A percentile compares a stretch with the other conserved stretches of the same genome.
Conservation (phyloP, 164 flowering plant species). For the Nelumbo lutea region DNA sequence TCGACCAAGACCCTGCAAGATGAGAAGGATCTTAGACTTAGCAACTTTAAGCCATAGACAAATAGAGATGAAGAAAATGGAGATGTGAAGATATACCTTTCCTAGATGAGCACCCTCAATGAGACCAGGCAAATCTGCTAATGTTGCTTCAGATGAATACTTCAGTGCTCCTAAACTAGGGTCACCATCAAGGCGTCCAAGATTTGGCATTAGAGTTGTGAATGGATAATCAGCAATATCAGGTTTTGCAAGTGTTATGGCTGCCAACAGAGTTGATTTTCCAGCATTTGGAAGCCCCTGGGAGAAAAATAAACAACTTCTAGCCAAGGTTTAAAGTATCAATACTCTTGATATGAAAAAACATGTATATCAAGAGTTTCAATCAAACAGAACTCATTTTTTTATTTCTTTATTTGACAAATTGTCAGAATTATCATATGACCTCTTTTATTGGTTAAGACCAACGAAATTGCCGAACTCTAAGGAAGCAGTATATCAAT, state of each 20-base stretch:
- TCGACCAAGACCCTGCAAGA: conserved; percentile 87
- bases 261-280: conserved; percentile 88
- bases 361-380: no score
- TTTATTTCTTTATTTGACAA: no score
- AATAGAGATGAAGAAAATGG: neutral
- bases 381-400: no score
- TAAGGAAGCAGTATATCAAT: no score
- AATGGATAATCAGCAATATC: conserved; percentile 98
- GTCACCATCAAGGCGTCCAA: conserved; percentile 95
- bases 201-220: conserved; percentile 98
- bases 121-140: conserved; percentile 98
- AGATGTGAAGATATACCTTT: conserved; percentile 49
- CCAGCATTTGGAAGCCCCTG: conserved; percentile 99
- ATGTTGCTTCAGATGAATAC: conserved; percentile 83
- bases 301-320: conserved; percentile 8
- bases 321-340: neutral
- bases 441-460: no score
- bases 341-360: neutral
- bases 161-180: conserved; percentile 74
- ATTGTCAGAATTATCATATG: no score
- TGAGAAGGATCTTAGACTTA: neutral
- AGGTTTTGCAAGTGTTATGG: conserved; percentile 85
- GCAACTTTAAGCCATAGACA: conserved; percentile 2
- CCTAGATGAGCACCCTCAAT: conserved; percentile 99
- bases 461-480: no score